These are phyloP conservation scores for Lolium multiflorum DNA, from an alignment of 176 grass and related monocot genomes.

Conservation along the genomic window DNA sequence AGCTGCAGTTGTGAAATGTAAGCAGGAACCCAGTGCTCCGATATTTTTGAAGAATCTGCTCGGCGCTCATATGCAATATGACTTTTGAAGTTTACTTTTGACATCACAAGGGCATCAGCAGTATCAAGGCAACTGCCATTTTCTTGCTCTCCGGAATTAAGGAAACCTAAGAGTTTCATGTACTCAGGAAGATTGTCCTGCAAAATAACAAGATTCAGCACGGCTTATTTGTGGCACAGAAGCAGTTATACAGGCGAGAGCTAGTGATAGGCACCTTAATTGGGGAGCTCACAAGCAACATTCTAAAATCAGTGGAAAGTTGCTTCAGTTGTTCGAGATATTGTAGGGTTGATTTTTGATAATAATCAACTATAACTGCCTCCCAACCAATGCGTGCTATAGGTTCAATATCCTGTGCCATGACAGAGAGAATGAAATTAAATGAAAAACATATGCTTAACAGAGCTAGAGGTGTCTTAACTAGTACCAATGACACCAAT, in stretches of 20 bases:
- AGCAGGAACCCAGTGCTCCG: slow-evolving; percentile 92
- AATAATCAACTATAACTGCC: slow-evolving; percentile 77
- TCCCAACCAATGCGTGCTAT: slow-evolving; percentile 70
- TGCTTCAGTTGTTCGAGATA: slow-evolving; percentile 66
- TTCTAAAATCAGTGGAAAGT: slow-evolving; percentile 66
- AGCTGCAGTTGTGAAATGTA: slow-evolving; percentile 73
- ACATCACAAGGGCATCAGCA: slow-evolving; percentile 52
- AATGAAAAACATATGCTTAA: background rate
- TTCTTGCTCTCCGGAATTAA: slow-evolving; percentile 51
- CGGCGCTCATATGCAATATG: slow-evolving; percentile 73
- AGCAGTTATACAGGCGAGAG: slow-evolving; percentile 20
- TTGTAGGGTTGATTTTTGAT: slow-evolving; percentile 59
- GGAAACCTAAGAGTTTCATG: slow-evolving; percentile 69
- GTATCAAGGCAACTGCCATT: slow-evolving; percentile 16
- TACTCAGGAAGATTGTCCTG: slow-evolving; percentile 73
- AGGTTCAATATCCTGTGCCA: slow-evolving; percentile 70
- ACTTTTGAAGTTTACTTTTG: slow-evolving; percentile 56
- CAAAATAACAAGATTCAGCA: slow-evolving; percentile 56
- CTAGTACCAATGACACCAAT: background rate
- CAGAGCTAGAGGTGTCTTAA: slow-evolving; percentile 8
- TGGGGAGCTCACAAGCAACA: slow-evolving; percentile 73
- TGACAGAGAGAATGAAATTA: slow-evolving; percentile 26
- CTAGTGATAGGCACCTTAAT: slow-evolving; percentile 55
- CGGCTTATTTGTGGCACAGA: slow-evolving; percentile 35
- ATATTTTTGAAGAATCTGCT: slow-evolving; percentile 59